Conservation (phyloP, 768 basidiomycete genomes). For the Hebeloma cylindrosporum region DNA sequence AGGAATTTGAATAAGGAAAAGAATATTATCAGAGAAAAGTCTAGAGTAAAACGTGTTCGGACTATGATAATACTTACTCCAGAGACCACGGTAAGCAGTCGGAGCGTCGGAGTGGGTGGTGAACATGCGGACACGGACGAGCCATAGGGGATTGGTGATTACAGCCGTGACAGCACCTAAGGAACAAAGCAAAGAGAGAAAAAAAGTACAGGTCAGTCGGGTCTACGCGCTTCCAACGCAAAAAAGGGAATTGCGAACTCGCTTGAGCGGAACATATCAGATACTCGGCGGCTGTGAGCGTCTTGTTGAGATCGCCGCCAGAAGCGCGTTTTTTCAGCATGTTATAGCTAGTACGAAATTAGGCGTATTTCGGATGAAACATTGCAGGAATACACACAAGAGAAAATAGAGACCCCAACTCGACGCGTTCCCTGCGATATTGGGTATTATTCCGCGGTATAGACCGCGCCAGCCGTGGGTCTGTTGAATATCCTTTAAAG, state of each 20-base stretch:
- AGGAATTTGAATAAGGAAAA: not conserved
- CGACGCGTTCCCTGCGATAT: slow-evolving; percentile 91
- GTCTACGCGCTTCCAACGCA: too few species aligned
- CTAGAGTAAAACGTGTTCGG: not conserved
- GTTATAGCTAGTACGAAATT: slow-evolving; percentile 66
- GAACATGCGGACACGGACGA: slow-evolving; percentile 97
- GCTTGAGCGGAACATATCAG: slow-evolving; percentile 93
- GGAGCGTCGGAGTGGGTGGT: slow-evolving; percentile 70
- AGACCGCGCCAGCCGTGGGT: slow-evolving; percentile 81
- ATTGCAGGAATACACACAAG: slow-evolving; percentile 63
- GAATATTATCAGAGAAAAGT: not conserved
- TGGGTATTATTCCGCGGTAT: slow-evolving; percentile 87
- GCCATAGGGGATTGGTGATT: slow-evolving; percentile 97
- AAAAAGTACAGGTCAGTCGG: not conserved
- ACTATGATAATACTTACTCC: slow-evolving; percentile 49
- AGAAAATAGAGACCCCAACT: slow-evolving; percentile 99
- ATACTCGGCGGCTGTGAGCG: slow-evolving; percentile 75
- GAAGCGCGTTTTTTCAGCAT: slow-evolving; percentile 84
- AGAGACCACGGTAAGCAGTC: slow-evolving; percentile 74
- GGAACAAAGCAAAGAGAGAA: slow-evolving; percentile 14
- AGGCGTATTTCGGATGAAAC: not conserved
- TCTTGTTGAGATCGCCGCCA: slow-evolving; percentile 60
- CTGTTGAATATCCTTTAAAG: slow-evolving; percentile 70
- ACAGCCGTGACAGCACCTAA: slow-evolving; percentile 90
- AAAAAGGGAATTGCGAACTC: slow-evolving; percentile 61